phyloP scores from a whole-genome alignment of 139 green algal species.

The Closterium sp. region DNA sequence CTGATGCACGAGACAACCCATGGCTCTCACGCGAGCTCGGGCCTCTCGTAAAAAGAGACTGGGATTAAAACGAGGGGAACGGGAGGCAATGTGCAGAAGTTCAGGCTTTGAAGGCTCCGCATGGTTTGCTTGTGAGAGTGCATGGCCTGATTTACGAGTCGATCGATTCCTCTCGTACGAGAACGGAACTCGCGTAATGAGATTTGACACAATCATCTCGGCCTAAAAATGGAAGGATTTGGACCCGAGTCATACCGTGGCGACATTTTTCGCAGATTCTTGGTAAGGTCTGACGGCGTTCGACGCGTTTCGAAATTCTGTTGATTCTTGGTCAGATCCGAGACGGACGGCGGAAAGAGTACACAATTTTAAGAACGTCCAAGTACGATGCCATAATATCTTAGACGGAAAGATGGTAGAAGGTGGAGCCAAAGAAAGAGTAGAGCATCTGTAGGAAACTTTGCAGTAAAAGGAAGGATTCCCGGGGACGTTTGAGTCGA shows the following conservation, averaged over 20 bases:
- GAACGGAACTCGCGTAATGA: neutral
- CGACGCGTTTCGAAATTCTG: too few species aligned
- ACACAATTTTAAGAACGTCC: too few species aligned
- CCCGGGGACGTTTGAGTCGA: too few species aligned
- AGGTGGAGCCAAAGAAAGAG: too few species aligned
- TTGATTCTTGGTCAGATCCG: too few species aligned
- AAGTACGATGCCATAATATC: too few species aligned
- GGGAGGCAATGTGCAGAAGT: neutral
- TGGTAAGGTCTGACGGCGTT: too few species aligned
- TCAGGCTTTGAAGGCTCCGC: neutral
- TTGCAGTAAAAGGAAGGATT: too few species aligned
- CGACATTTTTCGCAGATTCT: neutral
- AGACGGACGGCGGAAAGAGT: too few species aligned
- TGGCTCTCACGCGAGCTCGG: neutral
- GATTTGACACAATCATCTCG: neutral
- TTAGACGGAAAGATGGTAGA: too few species aligned
- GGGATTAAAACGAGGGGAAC: too few species aligned
- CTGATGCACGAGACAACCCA: neutral
- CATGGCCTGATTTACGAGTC: neutral
- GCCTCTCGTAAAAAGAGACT: neutral
- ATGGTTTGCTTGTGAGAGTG: neutral
- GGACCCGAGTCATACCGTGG: neutral
- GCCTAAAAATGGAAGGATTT: neutral
- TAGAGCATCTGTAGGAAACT: too few species aligned
- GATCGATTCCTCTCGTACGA: neutral